A percentile compares a stretch with the other conserved stretches of the same genome.
These are phyloP conservation scores for Noccaea bulbosa DNA, from an alignment of 345 rosid genomes.

Conservation along the genomic window DNA sequence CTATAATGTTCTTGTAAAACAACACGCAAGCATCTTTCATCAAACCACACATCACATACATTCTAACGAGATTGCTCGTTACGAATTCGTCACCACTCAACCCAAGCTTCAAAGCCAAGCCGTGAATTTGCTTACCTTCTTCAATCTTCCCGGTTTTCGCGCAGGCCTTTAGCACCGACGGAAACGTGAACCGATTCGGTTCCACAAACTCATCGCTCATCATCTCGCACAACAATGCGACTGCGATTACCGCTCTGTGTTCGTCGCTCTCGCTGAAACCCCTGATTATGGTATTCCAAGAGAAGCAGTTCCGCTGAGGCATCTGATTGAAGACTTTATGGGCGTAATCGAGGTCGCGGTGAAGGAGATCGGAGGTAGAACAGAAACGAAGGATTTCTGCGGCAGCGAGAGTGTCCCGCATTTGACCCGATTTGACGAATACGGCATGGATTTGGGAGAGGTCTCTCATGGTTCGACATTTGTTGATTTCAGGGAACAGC, in stretches of 20 bases:
- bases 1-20: slow-evolving; percentile 45
- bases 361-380: slow-evolving; percentile 49
- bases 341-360: slow-evolving; percentile 52
- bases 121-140: slow-evolving; percentile 73
- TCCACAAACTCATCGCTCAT: slow-evolving; percentile 48
- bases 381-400: slow-evolving; percentile 63
- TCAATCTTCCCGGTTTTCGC: slow-evolving; percentile 49
- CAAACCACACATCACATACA: slow-evolving; percentile 66
- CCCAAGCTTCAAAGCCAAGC: slow-evolving; percentile 56
- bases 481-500: slow-evolving; percentile 59
- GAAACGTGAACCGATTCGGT: slow-evolving; percentile 66
- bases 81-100: slow-evolving; percentile 65
- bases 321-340: slow-evolving; percentile 56
- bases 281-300: slow-evolving; percentile 79
- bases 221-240: slow-evolving; percentile 57
- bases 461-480: slow-evolving; percentile 53
- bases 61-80: slow-evolving; percentile 64
- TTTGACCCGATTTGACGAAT: slow-evolving; percentile 64
- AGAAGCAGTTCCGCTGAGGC: slow-evolving; percentile 65
- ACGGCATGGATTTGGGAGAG: slow-evolving; percentile 68
- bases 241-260: slow-evolving; percentile 42
- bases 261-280: slow-evolving; percentile 57
- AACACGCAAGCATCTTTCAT: slow-evolving; percentile 56
- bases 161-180: slow-evolving; percentile 70
- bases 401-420: slow-evolving; percentile 68